Conservation (phyloP, 176 grass and related monocot genomes). For the Rhipidocladum racemiflorum region DNA sequence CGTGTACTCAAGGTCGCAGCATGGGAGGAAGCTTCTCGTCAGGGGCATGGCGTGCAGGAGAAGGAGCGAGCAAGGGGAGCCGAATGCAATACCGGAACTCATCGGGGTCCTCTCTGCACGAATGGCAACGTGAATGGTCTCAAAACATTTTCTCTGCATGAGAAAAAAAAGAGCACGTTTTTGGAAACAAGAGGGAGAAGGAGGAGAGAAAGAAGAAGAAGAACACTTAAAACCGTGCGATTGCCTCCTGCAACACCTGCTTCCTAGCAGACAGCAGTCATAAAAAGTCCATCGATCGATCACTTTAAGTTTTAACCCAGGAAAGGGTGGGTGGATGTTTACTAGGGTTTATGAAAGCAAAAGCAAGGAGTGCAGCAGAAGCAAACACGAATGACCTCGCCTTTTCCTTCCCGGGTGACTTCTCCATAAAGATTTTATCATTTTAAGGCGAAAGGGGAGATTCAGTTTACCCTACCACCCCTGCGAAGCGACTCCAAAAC, state of each 20-base stretch:
- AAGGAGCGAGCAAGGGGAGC: too few relatives aligned
- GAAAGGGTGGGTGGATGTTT: slow-evolving; percentile 23
- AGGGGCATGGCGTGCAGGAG: too few relatives aligned
- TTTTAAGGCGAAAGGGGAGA: slow-evolving; percentile 19
- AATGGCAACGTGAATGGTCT: too few relatives aligned
- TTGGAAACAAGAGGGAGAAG: too few relatives aligned
- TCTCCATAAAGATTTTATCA: slow-evolving; percentile 39
- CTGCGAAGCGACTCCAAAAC: background rate
- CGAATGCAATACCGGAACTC: too few relatives aligned
- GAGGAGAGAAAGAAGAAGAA: too few relatives aligned
- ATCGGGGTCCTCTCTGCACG: too few relatives aligned
- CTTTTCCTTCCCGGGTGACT: slow-evolving; percentile 32
- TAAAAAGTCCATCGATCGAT: background rate
- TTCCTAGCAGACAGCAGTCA: background rate
- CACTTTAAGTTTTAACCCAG: background rate
- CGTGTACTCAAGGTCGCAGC: too few relatives aligned
- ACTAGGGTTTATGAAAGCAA: slow-evolving; percentile 16
- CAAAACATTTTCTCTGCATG: background rate
- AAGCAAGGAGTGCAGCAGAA: slow-evolving; percentile 38
- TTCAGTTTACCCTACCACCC: slow-evolving; percentile 19
- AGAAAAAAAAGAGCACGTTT: too few relatives aligned
- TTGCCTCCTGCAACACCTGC: background rate
- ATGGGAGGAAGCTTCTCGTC: too few relatives aligned
- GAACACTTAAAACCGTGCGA: background rate
- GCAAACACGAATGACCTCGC: slow-evolving; percentile 28